Conservation (phyloP, 306 rosid species). For the Begonia masoniana region DNA sequence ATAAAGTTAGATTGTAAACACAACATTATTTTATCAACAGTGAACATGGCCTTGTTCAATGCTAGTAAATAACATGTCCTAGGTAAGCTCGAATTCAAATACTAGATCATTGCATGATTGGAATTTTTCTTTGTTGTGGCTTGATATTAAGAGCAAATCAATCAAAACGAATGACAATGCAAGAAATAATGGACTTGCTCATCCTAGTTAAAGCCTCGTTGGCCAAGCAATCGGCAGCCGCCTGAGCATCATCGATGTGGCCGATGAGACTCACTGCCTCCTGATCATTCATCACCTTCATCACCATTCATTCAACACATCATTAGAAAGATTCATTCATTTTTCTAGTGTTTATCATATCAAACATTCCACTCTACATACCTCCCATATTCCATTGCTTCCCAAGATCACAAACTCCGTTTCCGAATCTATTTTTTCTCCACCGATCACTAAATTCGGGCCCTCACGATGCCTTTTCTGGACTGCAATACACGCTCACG, state of each 20-base stretch:
- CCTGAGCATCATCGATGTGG: constrained; percentile 65
- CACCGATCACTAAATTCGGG: constrained; percentile 41
- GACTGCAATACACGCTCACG: constrained; percentile 8
- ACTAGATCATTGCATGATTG: no score
- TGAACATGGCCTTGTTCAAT: no score
- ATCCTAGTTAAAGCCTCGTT: constrained; percentile 63
- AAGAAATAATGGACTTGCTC: constrained; percentile 69
- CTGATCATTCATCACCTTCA: constrained; percentile 68
- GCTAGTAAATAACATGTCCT: no score
- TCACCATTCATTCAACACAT: not conserved
- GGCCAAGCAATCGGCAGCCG: constrained; percentile 74
- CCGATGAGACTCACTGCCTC: constrained; percentile 81
- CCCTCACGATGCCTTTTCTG: constrained; percentile 14
- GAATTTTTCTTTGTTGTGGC: no score
- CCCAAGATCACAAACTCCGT: constrained; percentile 72
- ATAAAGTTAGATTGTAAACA: no score
- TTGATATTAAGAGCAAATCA: not conserved
- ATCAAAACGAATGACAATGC: constrained; percentile 79
- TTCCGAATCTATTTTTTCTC: constrained; percentile 31
- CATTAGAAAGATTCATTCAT: not conserved
- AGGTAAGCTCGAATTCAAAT: no score
- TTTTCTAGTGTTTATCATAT: not conserved
- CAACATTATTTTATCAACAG: no score
- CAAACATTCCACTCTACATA: constrained; percentile 1
- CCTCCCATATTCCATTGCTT: constrained; percentile 90